These are phyloP conservation scores for Linnemannia hyalina DNA, from an alignment of 192 early-diverging fungal species.

Conservation along the genomic window DNA sequence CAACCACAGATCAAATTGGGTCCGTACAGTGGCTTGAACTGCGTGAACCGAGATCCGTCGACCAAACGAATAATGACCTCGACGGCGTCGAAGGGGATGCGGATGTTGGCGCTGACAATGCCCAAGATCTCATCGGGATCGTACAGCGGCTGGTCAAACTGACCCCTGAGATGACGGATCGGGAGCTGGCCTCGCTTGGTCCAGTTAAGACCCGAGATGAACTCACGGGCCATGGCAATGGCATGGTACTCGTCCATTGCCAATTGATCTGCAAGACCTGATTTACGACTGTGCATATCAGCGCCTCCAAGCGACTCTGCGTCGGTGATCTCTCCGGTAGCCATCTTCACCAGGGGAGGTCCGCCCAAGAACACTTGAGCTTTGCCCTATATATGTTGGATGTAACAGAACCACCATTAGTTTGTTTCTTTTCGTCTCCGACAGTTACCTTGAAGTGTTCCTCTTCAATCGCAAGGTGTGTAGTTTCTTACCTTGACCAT, in stretches of 20 bases:
- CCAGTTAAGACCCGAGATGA: slow-evolving; percentile 69
- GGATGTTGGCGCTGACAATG: slow-evolving; percentile 75
- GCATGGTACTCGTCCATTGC: slow-evolving; percentile 73
- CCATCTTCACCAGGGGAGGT: slow-evolving; percentile 77
- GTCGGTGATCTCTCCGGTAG: slow-evolving; percentile 75
- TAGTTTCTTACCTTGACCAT: slow-evolving; percentile 67
- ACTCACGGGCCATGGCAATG: slow-evolving; percentile 74
- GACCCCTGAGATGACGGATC: slow-evolving; percentile 51
- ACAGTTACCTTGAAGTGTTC: not conserved
- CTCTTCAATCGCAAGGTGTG: too few species aligned
- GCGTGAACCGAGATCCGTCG: slow-evolving; percentile 72
- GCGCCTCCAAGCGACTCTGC: slow-evolving; percentile 75
- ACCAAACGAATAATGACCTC: slow-evolving; percentile 75
- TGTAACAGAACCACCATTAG: not conserved
- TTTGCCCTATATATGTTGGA: slow-evolving; percentile 51
- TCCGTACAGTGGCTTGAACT: slow-evolving; percentile 77
- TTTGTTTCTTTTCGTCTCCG: not conserved
- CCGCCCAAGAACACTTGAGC: slow-evolving; percentile 76
- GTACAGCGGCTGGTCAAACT: slow-evolving; percentile 70
- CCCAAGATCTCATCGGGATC: slow-evolving; percentile 72
- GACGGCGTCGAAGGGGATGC: slow-evolving; percentile 72
- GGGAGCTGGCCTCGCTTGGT: slow-evolving; percentile 63
- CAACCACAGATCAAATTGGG: slow-evolving; percentile 73
- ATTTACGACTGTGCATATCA: slow-evolving; percentile 75
- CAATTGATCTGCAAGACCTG: slow-evolving; percentile 72